phyloP scores from a whole-genome alignment of 2,329 filamentous ascomycete species.

The Colletotrichum cereale region DNA sequence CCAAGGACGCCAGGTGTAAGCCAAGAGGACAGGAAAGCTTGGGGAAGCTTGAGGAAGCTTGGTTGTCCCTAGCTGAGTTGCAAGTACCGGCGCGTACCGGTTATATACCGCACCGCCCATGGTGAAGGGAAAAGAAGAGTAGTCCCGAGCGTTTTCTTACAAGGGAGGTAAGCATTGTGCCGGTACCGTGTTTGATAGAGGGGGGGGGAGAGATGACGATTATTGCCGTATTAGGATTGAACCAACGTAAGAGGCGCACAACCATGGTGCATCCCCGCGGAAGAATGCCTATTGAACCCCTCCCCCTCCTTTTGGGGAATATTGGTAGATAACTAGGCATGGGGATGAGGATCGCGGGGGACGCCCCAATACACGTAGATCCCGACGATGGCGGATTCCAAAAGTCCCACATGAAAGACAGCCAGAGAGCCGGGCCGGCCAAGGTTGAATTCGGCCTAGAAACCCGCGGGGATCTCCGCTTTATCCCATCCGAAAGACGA shows the following conservation, averaged over 20 bases:
- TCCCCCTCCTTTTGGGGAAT: not conserved
- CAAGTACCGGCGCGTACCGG: not conserved
- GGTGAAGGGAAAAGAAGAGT: not conserved
- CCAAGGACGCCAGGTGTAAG: not conserved
- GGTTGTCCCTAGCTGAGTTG: not conserved
- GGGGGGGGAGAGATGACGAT: slow-evolving; percentile 21
- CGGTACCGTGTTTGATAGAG: not conserved
- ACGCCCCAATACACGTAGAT: slow-evolving; percentile 3
- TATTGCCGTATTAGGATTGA: slow-evolving; percentile 13
- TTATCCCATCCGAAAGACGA: not conserved
- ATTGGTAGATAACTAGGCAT: no score
- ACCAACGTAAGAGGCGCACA: slow-evolving; percentile 17
- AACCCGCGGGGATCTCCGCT: not conserved
- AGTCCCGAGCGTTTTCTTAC: not conserved
- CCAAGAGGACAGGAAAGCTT: slow-evolving; percentile 11
- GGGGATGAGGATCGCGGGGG: not conserved
- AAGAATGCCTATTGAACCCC: not conserved
- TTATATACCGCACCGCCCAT: not conserved
- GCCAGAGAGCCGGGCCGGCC: not conserved
- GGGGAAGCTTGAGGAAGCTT: slow-evolving; percentile 34
- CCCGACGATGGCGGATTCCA: slow-evolving; percentile 1
- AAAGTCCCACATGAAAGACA: not conserved
- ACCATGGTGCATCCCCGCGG: not conserved
- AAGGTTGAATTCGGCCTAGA: not conserved
- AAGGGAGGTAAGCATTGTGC: not conserved